These are phyloP conservation scores for Chlamydomonas urium DNA, from an alignment of 139 green algal genomes.

Conservation along the genomic window DNA sequence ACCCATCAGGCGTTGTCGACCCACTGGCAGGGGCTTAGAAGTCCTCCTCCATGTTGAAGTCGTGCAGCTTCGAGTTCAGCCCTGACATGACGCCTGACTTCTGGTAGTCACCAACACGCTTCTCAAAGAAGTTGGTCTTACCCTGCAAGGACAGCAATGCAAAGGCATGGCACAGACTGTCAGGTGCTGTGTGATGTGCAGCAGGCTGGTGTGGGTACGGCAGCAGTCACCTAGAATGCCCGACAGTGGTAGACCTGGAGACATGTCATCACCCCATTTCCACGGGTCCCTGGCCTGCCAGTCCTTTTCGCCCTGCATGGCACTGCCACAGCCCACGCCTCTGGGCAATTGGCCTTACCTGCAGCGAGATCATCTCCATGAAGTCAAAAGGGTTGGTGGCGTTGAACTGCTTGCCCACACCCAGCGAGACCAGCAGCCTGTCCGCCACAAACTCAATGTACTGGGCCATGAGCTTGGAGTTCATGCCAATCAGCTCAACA, in stretches of 20 bases:
- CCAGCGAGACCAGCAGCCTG: conserved; percentile 23
- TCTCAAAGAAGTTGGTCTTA: conserved; percentile 98
- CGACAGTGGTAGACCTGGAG: too few relatives aligned
- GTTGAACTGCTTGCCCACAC: conserved; percentile 65
- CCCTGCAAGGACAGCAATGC: conserved; percentile 60
- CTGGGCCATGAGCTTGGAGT: conserved; percentile 64
- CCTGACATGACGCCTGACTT: conserved; percentile 56
- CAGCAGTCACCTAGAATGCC: too few relatives aligned
- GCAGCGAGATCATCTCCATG: conserved; percentile 78
- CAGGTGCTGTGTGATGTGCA: too few relatives aligned
- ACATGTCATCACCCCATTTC: too few relatives aligned
- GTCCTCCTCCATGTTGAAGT: conserved; percentile 30
- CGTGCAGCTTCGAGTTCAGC: conserved; percentile 26
- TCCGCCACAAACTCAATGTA: conserved; percentile 95
- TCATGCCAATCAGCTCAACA: conserved; percentile 87
- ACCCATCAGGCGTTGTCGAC: too few relatives aligned
- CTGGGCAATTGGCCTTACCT: too few relatives aligned
- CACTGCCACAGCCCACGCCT: too few relatives aligned
- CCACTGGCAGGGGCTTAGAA: conserved; percentile 24
- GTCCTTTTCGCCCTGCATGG: too few relatives aligned
- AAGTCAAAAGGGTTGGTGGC: conserved; percentile 83
- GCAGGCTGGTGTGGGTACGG: too few relatives aligned
- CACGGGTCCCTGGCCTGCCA: too few relatives aligned
- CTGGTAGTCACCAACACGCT: conserved; percentile 91
- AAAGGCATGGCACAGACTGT: too few relatives aligned